Conservation (phyloP, 108 stramenopile species). For the Skeletonema marinoi region DNA sequence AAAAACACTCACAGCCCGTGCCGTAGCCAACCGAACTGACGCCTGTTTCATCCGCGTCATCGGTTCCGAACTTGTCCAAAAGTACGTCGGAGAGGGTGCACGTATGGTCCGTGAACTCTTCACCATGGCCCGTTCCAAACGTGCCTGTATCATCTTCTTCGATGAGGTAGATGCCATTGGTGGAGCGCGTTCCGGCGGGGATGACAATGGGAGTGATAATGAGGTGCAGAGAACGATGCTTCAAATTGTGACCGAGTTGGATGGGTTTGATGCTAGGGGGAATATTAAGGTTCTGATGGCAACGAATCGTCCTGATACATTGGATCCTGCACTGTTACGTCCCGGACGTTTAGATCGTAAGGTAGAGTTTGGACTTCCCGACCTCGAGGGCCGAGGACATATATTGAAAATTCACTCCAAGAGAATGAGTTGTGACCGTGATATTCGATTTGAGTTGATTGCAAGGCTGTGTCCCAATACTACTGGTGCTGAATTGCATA, state of each 20-base stretch:
- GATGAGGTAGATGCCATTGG: slow-evolving; percentile 98
- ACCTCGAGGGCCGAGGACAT: slow-evolving; percentile 59
- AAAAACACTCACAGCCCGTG: slow-evolving; percentile 97
- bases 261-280: slow-evolving; percentile 85
- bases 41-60: slow-evolving; percentile 97
- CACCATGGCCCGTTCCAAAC: slow-evolving; percentile 97
- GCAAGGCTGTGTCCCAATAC: slow-evolving; percentile 98
- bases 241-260: slow-evolving; percentile 97
- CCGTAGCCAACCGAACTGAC: slow-evolving; percentile 93
- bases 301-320: slow-evolving; percentile 90
- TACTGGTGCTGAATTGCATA: slow-evolving; percentile 97
- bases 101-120: slow-evolving; percentile 99
- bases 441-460: slow-evolving; percentile 98
- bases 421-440: slow-evolving; percentile 96
- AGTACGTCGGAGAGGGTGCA: slow-evolving; percentile 98
- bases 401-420: slow-evolving; percentile 93
- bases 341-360: slow-evolving; percentile 94
- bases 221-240: slow-evolving; percentile 96
- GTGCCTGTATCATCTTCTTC: slow-evolving; percentile 97
- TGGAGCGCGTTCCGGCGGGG: slow-evolving; percentile 87
- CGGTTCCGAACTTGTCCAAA: slow-evolving; percentile 95
- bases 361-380: slow-evolving; percentile 92
- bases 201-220: slow-evolving; percentile 67
- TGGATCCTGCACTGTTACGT: slow-evolving; percentile 87
- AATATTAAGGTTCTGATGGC: slow-evolving; percentile 87